Evolutionary conservation across 164 flowering plant genomes (phyloP), one percentile per base, ranked within the genome.

Genomic region (Vitis rupestris): DNA sequence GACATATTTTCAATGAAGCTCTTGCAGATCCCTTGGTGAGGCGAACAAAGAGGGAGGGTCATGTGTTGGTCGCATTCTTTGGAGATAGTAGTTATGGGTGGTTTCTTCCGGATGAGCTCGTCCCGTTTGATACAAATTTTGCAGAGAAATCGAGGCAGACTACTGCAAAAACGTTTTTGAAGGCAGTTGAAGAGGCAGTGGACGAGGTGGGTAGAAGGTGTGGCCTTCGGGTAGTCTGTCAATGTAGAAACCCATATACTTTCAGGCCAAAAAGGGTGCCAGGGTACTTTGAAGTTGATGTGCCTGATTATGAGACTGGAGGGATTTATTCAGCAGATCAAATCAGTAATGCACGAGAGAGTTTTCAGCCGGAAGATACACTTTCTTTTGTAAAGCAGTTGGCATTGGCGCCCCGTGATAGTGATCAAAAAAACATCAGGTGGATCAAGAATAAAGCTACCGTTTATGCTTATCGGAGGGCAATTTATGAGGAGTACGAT

Each of bases 61-160:
- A 85, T 78, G 78, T 92, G 4, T 81, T 96, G 84, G 99, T 96
- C 52, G 99, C 99, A 0, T 96, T 96, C 69, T 96, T 89, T 70
- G 99, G 99, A 11, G 99, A 93, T 71, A 86, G 97, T 73, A 96
- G 99, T 77, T 96, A 93, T 77, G 97, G 99, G 19, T 96, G 99
- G 99, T 96, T 92, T 75, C 94, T 92, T 55, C 88, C 86, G 0
- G 83, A 84, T 0, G 97, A 96, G 82, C 89, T 96, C 50, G 70
- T 96, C 8, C 97, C 95, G 0, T 96, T 92, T 73, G 92, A 90
- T 53, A 73, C 81, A 2, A 59, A 92, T 63, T 92, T 74, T 77
- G 75, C 75, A 0, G 99, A 96, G 72, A 96, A 96, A 70, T 87
- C 91, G 5, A 70, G 66, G 71, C 98, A 96, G 76, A 89, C 88